These are phyloP conservation scores for Solanum virginianum DNA, from an alignment of 257 asterid genomes.

Conservation along the genomic window DNA sequence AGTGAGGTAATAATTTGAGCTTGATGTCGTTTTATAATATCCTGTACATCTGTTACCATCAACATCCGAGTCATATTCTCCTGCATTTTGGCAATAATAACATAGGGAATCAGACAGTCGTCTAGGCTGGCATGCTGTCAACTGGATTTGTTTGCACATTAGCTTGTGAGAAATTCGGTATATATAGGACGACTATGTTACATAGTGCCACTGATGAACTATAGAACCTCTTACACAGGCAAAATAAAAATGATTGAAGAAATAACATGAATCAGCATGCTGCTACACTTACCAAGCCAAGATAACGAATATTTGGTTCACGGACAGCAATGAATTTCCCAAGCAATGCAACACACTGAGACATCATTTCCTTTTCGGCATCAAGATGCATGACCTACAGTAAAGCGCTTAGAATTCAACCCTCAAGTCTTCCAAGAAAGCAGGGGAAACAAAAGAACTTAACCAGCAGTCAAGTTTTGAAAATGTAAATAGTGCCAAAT, in stretches of 20 bases:
- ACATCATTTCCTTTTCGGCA: slow-evolving; percentile 98
- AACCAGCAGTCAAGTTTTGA: neutral
- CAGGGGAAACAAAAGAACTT: neutral
- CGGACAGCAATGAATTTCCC: slow-evolving; percentile 97
- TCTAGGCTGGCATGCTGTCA: neutral
- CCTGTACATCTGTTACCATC: slow-evolving; percentile 97
- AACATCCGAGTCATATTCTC: slow-evolving; percentile 97
- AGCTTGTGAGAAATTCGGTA: neutral
- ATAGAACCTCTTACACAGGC: neutral
- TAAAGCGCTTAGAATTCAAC: neutral
- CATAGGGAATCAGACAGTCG: neutral
- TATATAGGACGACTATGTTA: neutral
- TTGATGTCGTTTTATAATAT: slow-evolving; percentile 90
- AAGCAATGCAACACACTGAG: slow-evolving; percentile 94
- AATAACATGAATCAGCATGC: neutral
- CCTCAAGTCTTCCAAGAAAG: neutral
- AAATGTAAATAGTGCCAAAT: neutral
- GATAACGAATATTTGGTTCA: slow-evolving; percentile 94
- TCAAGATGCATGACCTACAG: slow-evolving; percentile 97
- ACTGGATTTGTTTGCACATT: neutral
- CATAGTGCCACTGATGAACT: neutral
- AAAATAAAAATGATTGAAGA: neutral
- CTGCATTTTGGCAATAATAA: slow-evolving; percentile 27
- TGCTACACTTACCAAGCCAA: slow-evolving; percentile 69
- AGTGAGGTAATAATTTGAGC: slow-evolving; percentile 94